phyloP scores from a whole-genome alignment of 257 asterid species.

The Nicotiana paniculata region DNA sequence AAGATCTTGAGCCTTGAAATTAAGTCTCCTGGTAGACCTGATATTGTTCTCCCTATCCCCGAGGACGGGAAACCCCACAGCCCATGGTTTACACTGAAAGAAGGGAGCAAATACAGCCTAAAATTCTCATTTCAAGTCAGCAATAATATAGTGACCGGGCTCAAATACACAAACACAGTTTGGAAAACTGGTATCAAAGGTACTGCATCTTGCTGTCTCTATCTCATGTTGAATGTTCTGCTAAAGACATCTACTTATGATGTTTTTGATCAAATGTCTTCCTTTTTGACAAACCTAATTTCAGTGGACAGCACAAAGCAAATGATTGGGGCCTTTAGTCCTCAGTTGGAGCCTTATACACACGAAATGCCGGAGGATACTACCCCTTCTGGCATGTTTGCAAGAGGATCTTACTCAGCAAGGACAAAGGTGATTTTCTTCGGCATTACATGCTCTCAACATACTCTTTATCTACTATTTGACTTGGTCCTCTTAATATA shows the following conservation, averaged over 20 bases:
- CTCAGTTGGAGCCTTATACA: slow-evolving; percentile 37
- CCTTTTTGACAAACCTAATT: background rate
- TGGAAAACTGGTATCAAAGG: slow-evolving; percentile 89
- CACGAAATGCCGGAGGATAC: slow-evolving; percentile 47
- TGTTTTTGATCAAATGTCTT: background rate
- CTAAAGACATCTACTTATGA: background rate
- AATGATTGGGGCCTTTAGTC: slow-evolving; percentile 49
- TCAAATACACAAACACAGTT: slow-evolving; percentile 63
- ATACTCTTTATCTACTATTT: background rate
- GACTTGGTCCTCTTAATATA: background rate
- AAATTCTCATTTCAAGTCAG: slow-evolving; percentile 55
- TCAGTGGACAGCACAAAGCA: slow-evolving; percentile 42
- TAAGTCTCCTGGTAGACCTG: slow-evolving; percentile 52
- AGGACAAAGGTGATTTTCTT: slow-evolving; percentile 30
- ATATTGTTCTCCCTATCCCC: slow-evolving; percentile 61
- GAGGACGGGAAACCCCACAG: slow-evolving; percentile 56
- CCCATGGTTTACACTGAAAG: slow-evolving; percentile 75
- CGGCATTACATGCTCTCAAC: background rate
- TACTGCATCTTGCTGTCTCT: slow-evolving; percentile 9
- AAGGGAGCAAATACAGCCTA: slow-evolving; percentile 63
- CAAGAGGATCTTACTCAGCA: slow-evolving; percentile 43
- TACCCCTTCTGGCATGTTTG: slow-evolving; percentile 49
- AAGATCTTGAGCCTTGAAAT: slow-evolving; percentile 67
- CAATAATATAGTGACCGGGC: slow-evolving; percentile 72
- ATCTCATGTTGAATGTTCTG: background rate